Percentiles rank a stretch among this genome's conserved stretches.
These are phyloP conservation scores for Aspergillus sp. DNA, from an alignment of 2,329 filamentous ascomycete species.

Conservation along the genomic window DNA sequence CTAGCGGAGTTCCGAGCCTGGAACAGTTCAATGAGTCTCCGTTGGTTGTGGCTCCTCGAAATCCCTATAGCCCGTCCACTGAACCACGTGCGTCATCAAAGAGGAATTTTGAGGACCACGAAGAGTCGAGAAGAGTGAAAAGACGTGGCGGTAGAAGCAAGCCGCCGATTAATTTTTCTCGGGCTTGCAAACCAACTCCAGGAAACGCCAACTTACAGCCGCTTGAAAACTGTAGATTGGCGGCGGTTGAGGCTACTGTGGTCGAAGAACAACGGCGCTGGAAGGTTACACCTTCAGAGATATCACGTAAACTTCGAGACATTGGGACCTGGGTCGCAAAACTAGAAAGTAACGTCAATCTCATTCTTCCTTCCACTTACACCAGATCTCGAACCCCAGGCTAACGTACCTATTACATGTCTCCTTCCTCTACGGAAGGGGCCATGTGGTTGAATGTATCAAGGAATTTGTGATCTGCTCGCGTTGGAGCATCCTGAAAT, in stretches of 20 bases:
- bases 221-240: slow-evolving; percentile 18
- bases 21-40: neutral
- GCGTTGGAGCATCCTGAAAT: slow-evolving; percentile 21
- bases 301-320: slow-evolving; percentile 13
- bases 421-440: neutral
- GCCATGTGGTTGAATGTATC: neutral
- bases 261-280: slow-evolving; percentile 17
- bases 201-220: slow-evolving; percentile 22
- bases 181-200: neutral
- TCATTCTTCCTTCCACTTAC: neutral
- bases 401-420: neutral
- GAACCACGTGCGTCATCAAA: neutral
- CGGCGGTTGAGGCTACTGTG: slow-evolving; percentile 7
- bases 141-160: neutral
- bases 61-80: neutral
- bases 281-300: slow-evolving; percentile 15
- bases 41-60: neutral
- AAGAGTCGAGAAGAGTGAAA: neutral
- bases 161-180: neutral
- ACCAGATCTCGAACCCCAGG: neutral
- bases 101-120: neutral
- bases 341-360: slow-evolving; percentile 21
- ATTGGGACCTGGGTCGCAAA: slow-evolving; percentile 11
- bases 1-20: slow-evolving; percentile 3
- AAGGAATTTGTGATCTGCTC: slow-evolving; percentile 26